Conservation (phyloP, 805 yeast genomes). For the Ogataea dorogensis region DNA sequence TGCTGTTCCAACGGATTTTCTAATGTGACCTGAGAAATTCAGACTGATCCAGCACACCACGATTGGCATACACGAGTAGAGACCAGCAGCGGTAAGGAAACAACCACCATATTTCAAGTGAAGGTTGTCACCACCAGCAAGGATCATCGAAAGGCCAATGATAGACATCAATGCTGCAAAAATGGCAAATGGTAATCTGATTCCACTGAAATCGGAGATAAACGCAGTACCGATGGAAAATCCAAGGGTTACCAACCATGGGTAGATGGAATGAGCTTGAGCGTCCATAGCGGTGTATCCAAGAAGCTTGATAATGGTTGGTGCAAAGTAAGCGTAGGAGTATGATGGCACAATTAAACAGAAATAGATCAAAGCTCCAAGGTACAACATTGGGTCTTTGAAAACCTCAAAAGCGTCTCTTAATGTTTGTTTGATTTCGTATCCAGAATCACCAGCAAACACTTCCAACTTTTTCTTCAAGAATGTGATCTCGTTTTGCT, state of each 20-base stretch:
- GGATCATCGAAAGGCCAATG: slow-evolving; percentile 54
- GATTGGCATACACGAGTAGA: slow-evolving; percentile 67
- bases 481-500: slow-evolving; percentile 50
- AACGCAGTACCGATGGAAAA: slow-evolving; percentile 60
- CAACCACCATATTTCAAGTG: slow-evolving; percentile 60
- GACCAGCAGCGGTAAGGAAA: slow-evolving; percentile 57
- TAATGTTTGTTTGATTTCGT: slow-evolving; percentile 45
- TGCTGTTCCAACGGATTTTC: slow-evolving; percentile 50
- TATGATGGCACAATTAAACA: slow-evolving; percentile 70
- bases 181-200: slow-evolving; percentile 45
- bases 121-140: slow-evolving; percentile 39
- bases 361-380: slow-evolving; percentile 61
- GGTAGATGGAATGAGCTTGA: slow-evolving; percentile 79
- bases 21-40: slow-evolving; percentile 60
- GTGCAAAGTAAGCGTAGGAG: slow-evolving; percentile 73
- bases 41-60: slow-evolving; percentile 65
- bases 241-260: slow-evolving; percentile 79
- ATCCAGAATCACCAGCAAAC: slow-evolving; percentile 51
- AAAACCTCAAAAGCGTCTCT: slow-evolving; percentile 48
- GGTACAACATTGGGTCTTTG: slow-evolving; percentile 58
- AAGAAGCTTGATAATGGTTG: slow-evolving; percentile 58
- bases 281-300: slow-evolving; percentile 71
- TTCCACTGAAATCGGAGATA: slow-evolving; percentile 53
- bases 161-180: slow-evolving; percentile 39
- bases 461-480: slow-evolving; percentile 58